A percentile compares a stretch with the other conserved stretches of the same genome.
Conservation (phyloP, 1,139 yeast species). For the Waltiozyma sp. region DNA sequence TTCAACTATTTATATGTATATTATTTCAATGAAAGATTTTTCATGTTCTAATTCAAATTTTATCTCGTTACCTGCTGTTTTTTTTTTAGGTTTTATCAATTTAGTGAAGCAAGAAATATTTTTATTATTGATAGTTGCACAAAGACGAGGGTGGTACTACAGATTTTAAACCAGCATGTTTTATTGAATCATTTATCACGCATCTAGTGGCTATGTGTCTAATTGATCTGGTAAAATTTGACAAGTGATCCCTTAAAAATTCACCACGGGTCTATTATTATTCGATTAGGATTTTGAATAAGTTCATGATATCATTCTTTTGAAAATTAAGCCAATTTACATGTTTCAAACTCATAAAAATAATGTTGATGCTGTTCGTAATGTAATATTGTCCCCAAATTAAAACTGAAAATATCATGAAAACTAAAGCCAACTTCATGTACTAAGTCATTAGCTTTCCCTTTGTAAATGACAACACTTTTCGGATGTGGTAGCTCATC, state of each 20-base stretch:
- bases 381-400: constrained; percentile 9
- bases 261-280: background rate
- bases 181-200: too few relatives aligned
- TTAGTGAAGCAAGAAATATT: too few relatives aligned
- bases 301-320: background rate
- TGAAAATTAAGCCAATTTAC: constrained; percentile 4
- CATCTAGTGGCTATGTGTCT: too few relatives aligned
- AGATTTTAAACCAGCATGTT: too few relatives aligned
- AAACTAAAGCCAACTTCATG: constrained; percentile 9
- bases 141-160: too few relatives aligned
- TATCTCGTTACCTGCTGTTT: background rate
- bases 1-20: too few relatives aligned
- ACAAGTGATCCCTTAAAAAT: too few relatives aligned
- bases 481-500: constrained; percentile 36
- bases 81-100: too few relatives aligned
- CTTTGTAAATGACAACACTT: constrained; percentile 24
- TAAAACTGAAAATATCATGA: constrained; percentile 11
- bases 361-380: constrained; percentile 11
- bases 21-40: background rate
- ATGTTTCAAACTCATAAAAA: constrained; percentile 9
- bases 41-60: background rate
- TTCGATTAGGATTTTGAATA: too few relatives aligned
- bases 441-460: constrained; percentile 10
- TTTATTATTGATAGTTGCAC: too few relatives aligned
- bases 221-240: too few relatives aligned